A percentile compares a stretch with the other conserved stretches of the same genome.
phyloP scores from a whole-genome alignment of 306 rosid species.

The Cicer cuneatum region DNA sequence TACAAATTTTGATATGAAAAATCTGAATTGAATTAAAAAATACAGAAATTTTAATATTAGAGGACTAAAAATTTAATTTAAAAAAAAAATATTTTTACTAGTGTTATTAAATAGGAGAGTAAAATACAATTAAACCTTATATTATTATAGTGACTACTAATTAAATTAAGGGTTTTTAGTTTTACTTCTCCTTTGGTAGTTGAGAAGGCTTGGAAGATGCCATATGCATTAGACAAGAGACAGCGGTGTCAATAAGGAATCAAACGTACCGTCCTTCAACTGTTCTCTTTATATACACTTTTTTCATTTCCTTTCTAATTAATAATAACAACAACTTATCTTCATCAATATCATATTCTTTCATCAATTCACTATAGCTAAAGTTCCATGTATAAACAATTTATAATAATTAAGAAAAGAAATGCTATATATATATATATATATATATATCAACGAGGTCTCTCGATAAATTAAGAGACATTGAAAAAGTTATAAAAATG shows the following conservation, averaged over 20 bases:
- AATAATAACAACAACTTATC: conserved; percentile 33
- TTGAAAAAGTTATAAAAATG: too few species aligned
- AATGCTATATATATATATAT: neutral
- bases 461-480: too few species aligned
- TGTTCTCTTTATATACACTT: conserved; percentile 44
- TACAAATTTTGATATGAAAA: too few species aligned
- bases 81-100: too few species aligned
- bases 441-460: too few species aligned
- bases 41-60: too few species aligned
- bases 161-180: conserved; percentile 1
- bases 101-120: too few species aligned
- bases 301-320: conserved; percentile 37
- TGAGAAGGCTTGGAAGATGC: conserved; percentile 71
- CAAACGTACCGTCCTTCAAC: conserved; percentile 73
- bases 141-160: too few species aligned
- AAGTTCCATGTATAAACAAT: neutral
- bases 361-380: conserved; percentile 25
- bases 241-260: conserved; percentile 71
- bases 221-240: conserved; percentile 66
- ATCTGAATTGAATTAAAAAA: too few species aligned
- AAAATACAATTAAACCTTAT: too few species aligned
- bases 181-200: conserved; percentile 52
- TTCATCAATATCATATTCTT: conserved; percentile 29
- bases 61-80: too few species aligned
- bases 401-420: neutral